Evolutionary conservation across 129 eudicot species (phyloP), one percentile per base, ranked within the genome.

Genomic region (Gnaphalium uliginosum): DNA sequence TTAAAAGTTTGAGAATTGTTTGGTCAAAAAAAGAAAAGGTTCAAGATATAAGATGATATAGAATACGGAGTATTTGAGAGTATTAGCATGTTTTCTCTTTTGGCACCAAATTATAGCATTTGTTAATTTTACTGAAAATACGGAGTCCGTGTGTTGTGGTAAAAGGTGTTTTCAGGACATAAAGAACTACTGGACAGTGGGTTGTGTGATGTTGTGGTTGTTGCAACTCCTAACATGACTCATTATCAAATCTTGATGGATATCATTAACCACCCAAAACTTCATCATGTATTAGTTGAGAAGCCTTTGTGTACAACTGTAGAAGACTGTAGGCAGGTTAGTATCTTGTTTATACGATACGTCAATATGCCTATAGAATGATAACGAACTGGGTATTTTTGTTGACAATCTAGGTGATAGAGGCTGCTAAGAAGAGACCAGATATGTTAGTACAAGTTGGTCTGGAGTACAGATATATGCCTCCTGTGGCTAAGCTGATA

Each of bases 401-500:
- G 80, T 8, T 56, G 0, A 3, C 35, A 18, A 35, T 65, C 76
- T 83, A 94, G 98, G 97, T 95, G 21, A 73, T 91, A 33, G 94
- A 91, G 24, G 99, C 99, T 69, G 96, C 97, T 50, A 86, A 84
- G 83, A 87, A 19, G 59, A 87, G 99, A 79, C 88, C 99, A 17
- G 99, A 95, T 39, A 87, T 95, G 68, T 76, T 95, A 81, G 87
- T 95, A 41, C 99, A 95, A 82, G 97, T 95, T 70, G 99, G 99
- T 39, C 74, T 95, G 56, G 99, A 95, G 85, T 95, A 95, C 71
- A 89, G 99, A 89, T 95, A 84, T 86, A 95, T 95, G 97, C 99
- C 99, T 26, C 97, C 99, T 19, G 94, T 95, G 56, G 97, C 97
- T 14, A 91, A 95, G 82, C 82, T 95, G 72, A 91, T 95, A 81